Conservation (phyloP, 352 stramenopile species). For the Phytophthora macrochlamydospora region DNA sequence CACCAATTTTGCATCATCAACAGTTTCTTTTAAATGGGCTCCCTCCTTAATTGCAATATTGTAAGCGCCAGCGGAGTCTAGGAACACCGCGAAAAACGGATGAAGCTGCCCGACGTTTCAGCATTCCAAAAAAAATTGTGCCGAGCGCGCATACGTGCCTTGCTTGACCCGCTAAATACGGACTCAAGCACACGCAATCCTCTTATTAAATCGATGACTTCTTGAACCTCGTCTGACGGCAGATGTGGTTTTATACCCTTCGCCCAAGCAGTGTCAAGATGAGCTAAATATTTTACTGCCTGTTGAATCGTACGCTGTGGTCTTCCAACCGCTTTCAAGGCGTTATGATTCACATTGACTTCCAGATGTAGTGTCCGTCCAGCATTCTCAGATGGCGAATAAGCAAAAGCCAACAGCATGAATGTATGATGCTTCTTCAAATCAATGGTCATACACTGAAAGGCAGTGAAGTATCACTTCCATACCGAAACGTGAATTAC, state of each 20-base stretch:
- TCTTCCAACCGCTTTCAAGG: slow-evolving; percentile 3
- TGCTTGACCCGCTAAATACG: slow-evolving; percentile 22
- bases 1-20: neutral
- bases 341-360: slow-evolving; percentile 5
- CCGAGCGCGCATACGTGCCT: slow-evolving; percentile 8
- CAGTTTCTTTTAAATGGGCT: neutral
- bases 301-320: neutral
- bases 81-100: slow-evolving; percentile 29
- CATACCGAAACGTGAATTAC: slow-evolving; percentile 5
- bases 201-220: slow-evolving; percentile 17
- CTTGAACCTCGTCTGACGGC: neutral
- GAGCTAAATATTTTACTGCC: slow-evolving; percentile 16
- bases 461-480: slow-evolving; percentile 20
- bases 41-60: neutral
- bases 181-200: slow-evolving; percentile 9
- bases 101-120: slow-evolving; percentile 22
- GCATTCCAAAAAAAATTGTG: slow-evolving; percentile 17
- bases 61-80: slow-evolving; percentile 12
- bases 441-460: slow-evolving; percentile 12
- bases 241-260: neutral
- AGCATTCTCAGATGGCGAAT: slow-evolving; percentile 11
- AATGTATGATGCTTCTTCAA: slow-evolving; percentile 31
- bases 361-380: slow-evolving; percentile 21
- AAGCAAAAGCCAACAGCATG: slow-evolving; percentile 31
- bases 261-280: neutral